Percentiles rank a stretch among this genome's conserved stretches.
These are phyloP conservation scores for Camelina laxa DNA, from an alignment of 345 rosid genomes.

Conservation along the genomic window DNA sequence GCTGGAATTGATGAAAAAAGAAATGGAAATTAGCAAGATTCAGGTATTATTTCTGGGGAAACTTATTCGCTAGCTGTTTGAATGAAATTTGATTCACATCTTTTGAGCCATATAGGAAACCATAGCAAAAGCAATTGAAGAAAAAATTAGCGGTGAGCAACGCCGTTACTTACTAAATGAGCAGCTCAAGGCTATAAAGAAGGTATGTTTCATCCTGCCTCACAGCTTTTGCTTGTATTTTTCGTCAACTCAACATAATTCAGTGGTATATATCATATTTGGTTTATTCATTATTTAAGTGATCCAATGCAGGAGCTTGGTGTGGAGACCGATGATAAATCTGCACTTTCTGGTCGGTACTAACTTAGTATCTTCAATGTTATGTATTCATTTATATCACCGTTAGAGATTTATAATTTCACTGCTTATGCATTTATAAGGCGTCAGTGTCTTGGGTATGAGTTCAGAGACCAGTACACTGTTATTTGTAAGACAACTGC, in stretches of 20 bases:
- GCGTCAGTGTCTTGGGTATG: conserved; percentile 5
- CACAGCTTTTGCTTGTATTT: conserved; percentile 13
- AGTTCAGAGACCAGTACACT: neutral
- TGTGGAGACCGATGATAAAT: conserved; percentile 97
- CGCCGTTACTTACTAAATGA: conserved; percentile 96
- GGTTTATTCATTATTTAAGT: conserved; percentile 32
- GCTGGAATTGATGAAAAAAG: conserved; percentile 89
- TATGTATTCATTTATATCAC: conserved; percentile 21
- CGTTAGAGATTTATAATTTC: neutral
- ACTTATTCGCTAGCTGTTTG: conserved; percentile 13
- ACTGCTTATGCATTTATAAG: conserved; percentile 17
- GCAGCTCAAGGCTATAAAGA: conserved; percentile 98
- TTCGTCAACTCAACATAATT: neutral
- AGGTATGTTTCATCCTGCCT: conserved; percentile 55
- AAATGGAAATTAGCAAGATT: conserved; percentile 96
- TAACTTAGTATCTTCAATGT: conserved; percentile 20
- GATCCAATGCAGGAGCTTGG: conserved; percentile 82
- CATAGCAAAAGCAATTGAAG: conserved; percentile 98
- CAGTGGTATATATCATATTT: conserved; percentile 30
- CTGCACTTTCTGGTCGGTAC: conserved; percentile 89
- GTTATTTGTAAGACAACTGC: conserved; percentile 11
- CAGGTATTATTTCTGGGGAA: conserved; percentile 58
- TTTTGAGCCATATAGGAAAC: conserved; percentile 65
- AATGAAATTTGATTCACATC: conserved; percentile 6
- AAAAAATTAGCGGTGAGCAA: conserved; percentile 98